phyloP scores from a whole-genome alignment of 192 early-diverging fungal genomes.

The Linnemannia schmuckeri region DNA sequence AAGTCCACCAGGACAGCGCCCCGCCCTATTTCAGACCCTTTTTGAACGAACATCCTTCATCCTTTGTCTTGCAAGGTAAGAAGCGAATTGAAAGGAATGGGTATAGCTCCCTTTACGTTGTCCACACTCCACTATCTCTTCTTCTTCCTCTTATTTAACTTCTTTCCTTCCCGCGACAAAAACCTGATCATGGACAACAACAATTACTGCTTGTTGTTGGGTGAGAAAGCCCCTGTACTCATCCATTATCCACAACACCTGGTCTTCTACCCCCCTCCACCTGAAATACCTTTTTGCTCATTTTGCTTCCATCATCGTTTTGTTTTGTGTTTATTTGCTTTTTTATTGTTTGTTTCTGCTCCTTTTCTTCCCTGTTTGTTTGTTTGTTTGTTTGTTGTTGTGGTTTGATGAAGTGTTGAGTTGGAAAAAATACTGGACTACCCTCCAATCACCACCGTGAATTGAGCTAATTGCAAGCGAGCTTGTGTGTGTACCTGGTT shows the following conservation, averaged over 20 bases:
- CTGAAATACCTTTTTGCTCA: not conserved
- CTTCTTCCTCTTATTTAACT: not conserved
- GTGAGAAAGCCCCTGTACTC: no score
- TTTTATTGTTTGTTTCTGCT: not conserved
- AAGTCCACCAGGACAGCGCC: not conserved
- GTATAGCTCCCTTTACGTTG: not conserved
- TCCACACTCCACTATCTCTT: not conserved
- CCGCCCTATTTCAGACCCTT: not conserved
- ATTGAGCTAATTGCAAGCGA: not conserved
- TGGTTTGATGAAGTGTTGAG: conserved; percentile 5
- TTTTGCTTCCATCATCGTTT: not conserved
- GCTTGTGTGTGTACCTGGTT: not conserved
- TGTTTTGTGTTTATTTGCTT: not conserved
- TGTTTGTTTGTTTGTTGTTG: not conserved
- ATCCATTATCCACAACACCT: no score
- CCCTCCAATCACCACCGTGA: not conserved
- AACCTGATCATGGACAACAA: not conserved
- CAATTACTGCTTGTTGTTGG: no score
- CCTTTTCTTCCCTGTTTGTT: not conserved
- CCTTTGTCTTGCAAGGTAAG: not conserved
- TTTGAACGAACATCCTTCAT: no score
- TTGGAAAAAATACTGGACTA: not conserved
- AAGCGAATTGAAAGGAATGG: not conserved
- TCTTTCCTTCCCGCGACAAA: not conserved
- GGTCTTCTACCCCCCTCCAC: not conserved